These are phyloP conservation scores for Phytophthora podocarpi DNA, from an alignment of 352 stramenopile genomes.

Conservation along the genomic window DNA sequence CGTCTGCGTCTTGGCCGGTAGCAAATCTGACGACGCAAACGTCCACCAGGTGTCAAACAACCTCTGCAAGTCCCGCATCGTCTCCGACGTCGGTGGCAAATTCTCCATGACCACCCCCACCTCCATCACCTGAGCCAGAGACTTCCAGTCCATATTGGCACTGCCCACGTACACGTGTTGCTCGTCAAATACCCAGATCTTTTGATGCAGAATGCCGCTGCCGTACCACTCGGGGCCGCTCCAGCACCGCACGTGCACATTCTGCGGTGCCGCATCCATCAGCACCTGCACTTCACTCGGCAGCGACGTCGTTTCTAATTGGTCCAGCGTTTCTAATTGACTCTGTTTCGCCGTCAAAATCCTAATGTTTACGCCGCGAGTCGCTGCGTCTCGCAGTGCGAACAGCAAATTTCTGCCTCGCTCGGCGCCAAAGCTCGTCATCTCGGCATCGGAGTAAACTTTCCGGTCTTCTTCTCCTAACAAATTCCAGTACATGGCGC, in stretches of 20 bases:
- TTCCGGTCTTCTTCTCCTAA: conserved; percentile 58
- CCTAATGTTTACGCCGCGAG: conserved; percentile 58
- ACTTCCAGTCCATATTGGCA: conserved; percentile 90
- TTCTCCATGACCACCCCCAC: conserved; percentile 73
- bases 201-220: conserved; percentile 84
- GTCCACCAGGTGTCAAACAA: conserved; percentile 81
- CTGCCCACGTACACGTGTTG: conserved; percentile 76
- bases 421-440: conserved; percentile 63
- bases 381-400: conserved; percentile 51
- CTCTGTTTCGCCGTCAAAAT: conserved; percentile 51
- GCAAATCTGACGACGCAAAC: conserved; percentile 45
- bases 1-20: conserved; percentile 33
- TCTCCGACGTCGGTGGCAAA: conserved; percentile 28
- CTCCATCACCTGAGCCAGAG: conserved; percentile 84
- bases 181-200: conserved; percentile 78
- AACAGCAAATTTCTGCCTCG: conserved; percentile 56
- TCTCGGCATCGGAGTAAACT: conserved; percentile 57
- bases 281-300: conserved; percentile 65
- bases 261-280: conserved; percentile 27
- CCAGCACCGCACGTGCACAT: conserved; percentile 64
- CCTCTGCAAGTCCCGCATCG: conserved; percentile 63
- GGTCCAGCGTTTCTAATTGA: conserved; percentile 1
- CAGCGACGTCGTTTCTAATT: conserved; percentile 39
- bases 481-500: conserved; percentile 89
- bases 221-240: conserved; percentile 72